Conservation (phyloP, 2,329 filamentous ascomycete genomes). For the Scytalidium lignicola region DNA sequence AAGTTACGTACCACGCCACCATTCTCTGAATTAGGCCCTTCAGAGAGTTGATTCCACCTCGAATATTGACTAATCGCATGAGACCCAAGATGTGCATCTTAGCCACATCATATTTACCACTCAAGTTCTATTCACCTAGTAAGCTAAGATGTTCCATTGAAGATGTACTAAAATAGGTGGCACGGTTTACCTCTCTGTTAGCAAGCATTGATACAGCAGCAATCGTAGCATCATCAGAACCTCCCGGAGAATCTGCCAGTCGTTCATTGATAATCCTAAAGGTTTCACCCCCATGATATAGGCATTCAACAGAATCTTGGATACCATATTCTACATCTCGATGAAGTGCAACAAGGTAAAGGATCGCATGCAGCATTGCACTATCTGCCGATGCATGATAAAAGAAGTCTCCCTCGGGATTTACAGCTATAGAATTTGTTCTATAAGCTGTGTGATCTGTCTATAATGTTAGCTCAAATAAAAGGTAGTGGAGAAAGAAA, state of each 20-base stretch:
- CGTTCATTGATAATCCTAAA: slow-evolving; percentile 11
- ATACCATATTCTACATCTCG: slow-evolving; percentile 4
- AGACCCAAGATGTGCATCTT: slow-evolving; percentile 11
- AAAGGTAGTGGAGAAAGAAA: not conserved
- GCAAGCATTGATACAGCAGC: slow-evolving; percentile 14
- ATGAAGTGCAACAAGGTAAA: slow-evolving; percentile 8
- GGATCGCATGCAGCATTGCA: slow-evolving; percentile 5
- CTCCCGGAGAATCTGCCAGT: not conserved
- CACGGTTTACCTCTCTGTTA: slow-evolving; percentile 11
- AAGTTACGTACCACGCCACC: slow-evolving; percentile 7
- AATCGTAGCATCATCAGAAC: slow-evolving; percentile 9
- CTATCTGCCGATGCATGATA: slow-evolving; percentile 1
- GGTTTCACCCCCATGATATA: slow-evolving; percentile 10
- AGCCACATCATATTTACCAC: slow-evolving; percentile 10
- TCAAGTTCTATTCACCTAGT: slow-evolving; percentile 7
- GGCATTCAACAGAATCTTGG: slow-evolving; percentile 3
- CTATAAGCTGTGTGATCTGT: not conserved
- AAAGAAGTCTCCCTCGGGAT: not conserved
- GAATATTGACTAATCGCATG: slow-evolving; percentile 4
- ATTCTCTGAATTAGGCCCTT: slow-evolving; percentile 8
- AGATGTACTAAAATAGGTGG: not conserved
- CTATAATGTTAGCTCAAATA: slow-evolving; percentile 6
- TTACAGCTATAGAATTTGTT: not conserved
- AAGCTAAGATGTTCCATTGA: not conserved
- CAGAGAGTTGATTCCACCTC: slow-evolving; percentile 6